Evolutionary conservation across 805 yeast species (phyloP), one percentile per base, ranked within the genome.

Genomic region (Cyberlindnera saturnus): DNA sequence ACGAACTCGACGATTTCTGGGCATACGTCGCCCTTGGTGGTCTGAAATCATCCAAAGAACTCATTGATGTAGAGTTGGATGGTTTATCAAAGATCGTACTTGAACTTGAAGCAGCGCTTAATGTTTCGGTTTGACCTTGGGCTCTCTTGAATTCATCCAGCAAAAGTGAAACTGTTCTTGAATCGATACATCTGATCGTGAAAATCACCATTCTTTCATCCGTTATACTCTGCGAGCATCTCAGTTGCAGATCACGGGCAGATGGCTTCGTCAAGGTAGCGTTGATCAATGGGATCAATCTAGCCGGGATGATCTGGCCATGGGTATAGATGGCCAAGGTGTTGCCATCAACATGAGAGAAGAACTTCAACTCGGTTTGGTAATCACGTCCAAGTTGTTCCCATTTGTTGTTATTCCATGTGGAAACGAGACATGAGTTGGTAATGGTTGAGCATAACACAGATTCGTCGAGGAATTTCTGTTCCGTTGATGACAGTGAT

Each of bases 321-420:
- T 40, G 36, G 28, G 54, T 46, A 29, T 26, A 38, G 16, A 57
- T 45, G 9, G 42, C 43, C 52, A 51, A 38, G 3, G 47, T 34
- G 9, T 30, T 28, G 15, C 29, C 13, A 23, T 39, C 28, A 18
- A 46, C 43, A 34, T 43, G 42, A n/a, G 33, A 34, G 5, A 48
- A 34, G 46, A 57, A 57, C 17, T 45, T 45, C 20, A 57, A 15
- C 16, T 41, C 41, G 35, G 50, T 49, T 6, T 44, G 35, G 36
- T 49, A 48, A 4, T 43, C 44, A 9, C 40, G 31, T 3, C 59
- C 58, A 17, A 55, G 39, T 8, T 43, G 34, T 29, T 47, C 48
- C 60, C 60, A 57, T 34, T 48, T 46, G 45, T 50, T 52, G 16
- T 43, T 38, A 23, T 26, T 38, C 62, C 62, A 57, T 17, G 41